These are phyloP conservation scores for Komagataella phaffii DNA, from an alignment of 805 yeast genomes.

Conservation along the genomic window DNA sequence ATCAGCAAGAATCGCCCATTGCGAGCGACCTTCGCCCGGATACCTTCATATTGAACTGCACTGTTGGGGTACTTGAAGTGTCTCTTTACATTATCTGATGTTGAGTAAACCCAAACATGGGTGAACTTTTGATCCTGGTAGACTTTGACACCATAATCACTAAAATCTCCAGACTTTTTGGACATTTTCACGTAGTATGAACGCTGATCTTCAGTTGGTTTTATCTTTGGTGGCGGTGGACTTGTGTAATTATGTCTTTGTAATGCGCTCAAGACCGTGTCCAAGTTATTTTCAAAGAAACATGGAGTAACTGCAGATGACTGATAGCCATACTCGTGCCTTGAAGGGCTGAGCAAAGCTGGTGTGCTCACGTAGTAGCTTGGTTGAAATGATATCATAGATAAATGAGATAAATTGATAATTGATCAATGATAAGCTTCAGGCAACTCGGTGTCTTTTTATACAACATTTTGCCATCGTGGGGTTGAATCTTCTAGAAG, in stretches of 20 bases:
- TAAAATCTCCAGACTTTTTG: not conserved
- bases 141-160: not conserved
- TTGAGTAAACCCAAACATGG: not conserved
- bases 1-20: not conserved
- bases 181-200: slow-evolving; percentile 1
- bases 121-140: not conserved
- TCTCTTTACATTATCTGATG: not conserved
- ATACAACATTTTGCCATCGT: not conserved
- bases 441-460: not conserved
- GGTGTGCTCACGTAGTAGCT: not conserved
- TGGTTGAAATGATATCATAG: not conserved
- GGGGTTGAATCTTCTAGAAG: not conserved
- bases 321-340: not conserved
- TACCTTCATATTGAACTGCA: not conserved
- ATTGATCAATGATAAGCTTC: not conserved
- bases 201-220: not conserved
- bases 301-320: not conserved
- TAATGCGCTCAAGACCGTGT: not conserved
- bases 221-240: not conserved
- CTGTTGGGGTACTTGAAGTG: not conserved
- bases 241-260: not conserved
- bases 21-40: not conserved
- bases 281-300: not conserved
- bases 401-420: not conserved
- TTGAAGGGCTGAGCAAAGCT: not conserved